These are phyloP conservation scores for Biscogniauxia sp. DNA, from an alignment of 2,329 filamentous ascomycete genomes.

Conservation along the genomic window DNA sequence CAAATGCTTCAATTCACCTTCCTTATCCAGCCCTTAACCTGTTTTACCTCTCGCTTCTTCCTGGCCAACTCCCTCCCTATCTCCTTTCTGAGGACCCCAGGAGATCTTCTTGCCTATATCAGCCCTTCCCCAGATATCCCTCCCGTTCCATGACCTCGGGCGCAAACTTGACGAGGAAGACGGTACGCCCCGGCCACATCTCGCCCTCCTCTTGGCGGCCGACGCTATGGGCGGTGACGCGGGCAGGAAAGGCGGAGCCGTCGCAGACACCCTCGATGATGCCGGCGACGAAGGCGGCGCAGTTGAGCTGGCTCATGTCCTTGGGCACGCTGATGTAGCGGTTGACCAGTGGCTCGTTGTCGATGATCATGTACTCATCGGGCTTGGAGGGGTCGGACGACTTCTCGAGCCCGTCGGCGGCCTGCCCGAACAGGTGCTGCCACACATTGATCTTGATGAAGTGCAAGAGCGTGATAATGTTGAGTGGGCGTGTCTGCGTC, in stretches of 20 bases:
- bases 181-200: conserved; percentile 95
- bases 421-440: conserved; percentile 86
- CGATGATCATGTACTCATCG: conserved; percentile 98
- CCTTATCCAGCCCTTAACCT: conserved; percentile 8
- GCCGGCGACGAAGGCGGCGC: conserved; percentile 91
- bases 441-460: conserved; percentile 93
- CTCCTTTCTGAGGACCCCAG: too few species aligned
- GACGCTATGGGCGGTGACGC: conserved; percentile 85
- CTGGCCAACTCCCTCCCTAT: not conserved
- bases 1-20: conserved; percentile 13
- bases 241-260: conserved; percentile 82
- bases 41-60: not conserved
- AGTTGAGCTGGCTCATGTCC: conserved; percentile 96
- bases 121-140: conserved; percentile 67
- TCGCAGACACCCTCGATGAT: conserved; percentile 96
- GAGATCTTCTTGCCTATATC: not conserved
- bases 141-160: conserved; percentile 91
- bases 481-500: conserved; percentile 73
- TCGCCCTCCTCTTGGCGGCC: conserved; percentile 56
- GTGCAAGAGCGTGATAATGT: conserved; percentile 87
- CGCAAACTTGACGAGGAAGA: conserved; percentile 92
- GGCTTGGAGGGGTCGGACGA: conserved; percentile 76
- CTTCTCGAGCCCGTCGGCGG: conserved; percentile 91
- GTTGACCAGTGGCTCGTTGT: conserved; percentile 96
- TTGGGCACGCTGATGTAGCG: conserved; percentile 88